These are phyloP conservation scores for Jasminum sambac DNA, from an alignment of 257 asterid species.

Conservation along the genomic window DNA sequence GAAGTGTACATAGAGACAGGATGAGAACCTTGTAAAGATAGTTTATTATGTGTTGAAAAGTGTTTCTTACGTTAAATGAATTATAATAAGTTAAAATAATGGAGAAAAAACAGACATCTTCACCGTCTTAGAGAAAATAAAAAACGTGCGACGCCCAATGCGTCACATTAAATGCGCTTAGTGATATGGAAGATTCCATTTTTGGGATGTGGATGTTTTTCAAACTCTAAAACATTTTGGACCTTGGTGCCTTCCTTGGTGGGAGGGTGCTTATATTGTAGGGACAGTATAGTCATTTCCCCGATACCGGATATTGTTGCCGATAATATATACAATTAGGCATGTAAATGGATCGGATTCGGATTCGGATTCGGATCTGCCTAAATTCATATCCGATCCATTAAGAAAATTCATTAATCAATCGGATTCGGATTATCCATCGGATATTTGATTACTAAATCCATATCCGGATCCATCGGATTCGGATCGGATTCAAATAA, in stretches of 20 bases:
- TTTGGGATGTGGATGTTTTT: constrained; percentile 79
- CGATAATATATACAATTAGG: too few relatives aligned
- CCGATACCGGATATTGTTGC: too few relatives aligned
- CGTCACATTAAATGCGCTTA: constrained; percentile 77
- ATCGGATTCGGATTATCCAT: too few relatives aligned
- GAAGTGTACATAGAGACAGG: constrained; percentile 58
- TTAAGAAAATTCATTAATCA: too few relatives aligned
- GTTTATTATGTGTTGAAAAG: constrained; percentile 56
- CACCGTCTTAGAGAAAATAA: constrained; percentile 86
- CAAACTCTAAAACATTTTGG: constrained; percentile 41
- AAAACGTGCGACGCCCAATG: constrained; percentile 76
- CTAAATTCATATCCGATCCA: too few relatives aligned
- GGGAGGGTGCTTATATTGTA: not conserved
- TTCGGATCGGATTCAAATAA: too few relatives aligned
- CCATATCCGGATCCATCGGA: too few relatives aligned
- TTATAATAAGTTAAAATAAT: constrained; percentile 42
- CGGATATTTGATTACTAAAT: too few relatives aligned
- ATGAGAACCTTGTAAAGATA: constrained; percentile 74
- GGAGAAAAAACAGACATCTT: constrained; percentile 92
- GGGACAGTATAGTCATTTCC: not conserved
- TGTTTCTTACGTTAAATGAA: constrained; percentile 39
- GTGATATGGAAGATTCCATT: constrained; percentile 94
- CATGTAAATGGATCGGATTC: too few relatives aligned
- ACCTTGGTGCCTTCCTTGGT: too few relatives aligned
- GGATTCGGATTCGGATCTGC: too few relatives aligned